These are phyloP conservation scores for Phaeoacremonium minimum DNA, from an alignment of 2,329 filamentous ascomycete genomes.

Conservation along the genomic window DNA sequence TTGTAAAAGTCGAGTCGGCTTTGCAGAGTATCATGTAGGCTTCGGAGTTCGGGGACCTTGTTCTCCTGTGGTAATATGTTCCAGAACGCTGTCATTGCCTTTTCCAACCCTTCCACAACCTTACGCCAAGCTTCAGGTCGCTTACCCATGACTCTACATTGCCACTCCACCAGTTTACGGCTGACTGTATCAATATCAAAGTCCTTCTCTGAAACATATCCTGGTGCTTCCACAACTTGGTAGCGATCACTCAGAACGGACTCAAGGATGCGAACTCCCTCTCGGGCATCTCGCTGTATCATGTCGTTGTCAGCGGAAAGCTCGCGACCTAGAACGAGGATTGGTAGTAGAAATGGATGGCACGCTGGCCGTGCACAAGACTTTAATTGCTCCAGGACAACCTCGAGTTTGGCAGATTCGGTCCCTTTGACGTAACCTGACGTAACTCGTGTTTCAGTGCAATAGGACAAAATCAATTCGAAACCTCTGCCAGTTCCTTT, in stretches of 20 bases:
- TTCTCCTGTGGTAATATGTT: slow-evolving; percentile 2
- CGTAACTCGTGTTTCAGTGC: slow-evolving; percentile 19
- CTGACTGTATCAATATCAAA: slow-evolving; percentile 23
- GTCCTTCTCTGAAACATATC: slow-evolving; percentile 12
- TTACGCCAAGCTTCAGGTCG: slow-evolving; percentile 23
- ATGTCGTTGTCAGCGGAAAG: slow-evolving; percentile 19
- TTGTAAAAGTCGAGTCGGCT: slow-evolving; percentile 23
- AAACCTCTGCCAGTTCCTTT: slow-evolving; percentile 23
- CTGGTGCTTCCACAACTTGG: slow-evolving; percentile 11
- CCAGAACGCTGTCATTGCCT: slow-evolving; percentile 14
- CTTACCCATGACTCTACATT: slow-evolving; percentile 25
- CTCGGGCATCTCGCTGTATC: slow-evolving; percentile 19
- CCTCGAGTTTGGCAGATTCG: slow-evolving; percentile 14
- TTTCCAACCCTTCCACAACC: slow-evolving; percentile 15
- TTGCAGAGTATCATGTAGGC: slow-evolving; percentile 19
- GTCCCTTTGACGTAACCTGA: slow-evolving; percentile 26
- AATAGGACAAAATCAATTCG: slow-evolving; percentile 26
- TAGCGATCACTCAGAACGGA: slow-evolving; percentile 19
- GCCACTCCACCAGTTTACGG: slow-evolving; percentile 20
- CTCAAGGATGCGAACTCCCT: slow-evolving; percentile 22
- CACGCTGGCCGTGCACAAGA: slow-evolving; percentile 17
- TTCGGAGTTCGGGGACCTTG: slow-evolving; percentile 8
- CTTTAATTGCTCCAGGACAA: slow-evolving; percentile 18
- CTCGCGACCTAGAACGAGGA: slow-evolving; percentile 20
- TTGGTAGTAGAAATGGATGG: slow-evolving; percentile 25